Base-by-base conservation (phyloP, 2,329 filamentous ascomycete genomes). In the Rutstroemia sp. region DNA sequence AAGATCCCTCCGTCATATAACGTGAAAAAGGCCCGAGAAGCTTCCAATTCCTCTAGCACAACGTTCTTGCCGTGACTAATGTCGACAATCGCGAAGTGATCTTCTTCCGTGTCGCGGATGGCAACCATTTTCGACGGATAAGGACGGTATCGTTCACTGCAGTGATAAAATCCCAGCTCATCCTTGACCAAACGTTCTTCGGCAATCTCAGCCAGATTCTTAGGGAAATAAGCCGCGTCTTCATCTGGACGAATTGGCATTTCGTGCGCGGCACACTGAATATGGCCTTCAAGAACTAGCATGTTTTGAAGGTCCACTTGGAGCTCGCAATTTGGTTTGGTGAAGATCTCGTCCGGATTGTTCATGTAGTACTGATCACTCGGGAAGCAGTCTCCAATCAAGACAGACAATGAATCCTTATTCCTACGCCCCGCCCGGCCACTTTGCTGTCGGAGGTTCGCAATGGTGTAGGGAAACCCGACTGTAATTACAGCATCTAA, bases 1-100 rank as follows among this genome's bases (percentile, higher is more conserved):
- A 95, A 99, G 60, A 99, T 96, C 46, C 90, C 94, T 12, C 94
- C 94, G 70, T 97, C 92, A 71, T 99, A 99, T 58, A 99, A 81
- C 1, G 91, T 96, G 72, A 96, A 97, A 63, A 90, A 92, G 1
- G 92, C 92, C n/a, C 94, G 84, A 1, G 88, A 94, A 1, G 91
- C 90, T 72, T 97, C 94, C n/a, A 99, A 80, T 72, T 97, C 92
- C 75, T 99, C 94, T 1, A 99, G 79, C 0, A 99, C 88, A 0
- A 85, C 75, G 68, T 97, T 97, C 54, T 83, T 82, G 25, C 85
- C 85, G 63, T 94, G 82, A 0, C 90, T 94, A 14, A 87, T 86
- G 73, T 99, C 90, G 52, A 99, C 82, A 51, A 99, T 88, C 23
- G 94, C 92, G 69, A 96, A 96, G 67, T 95, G 88, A n/a, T 89